phyloP scores from a whole-genome alignment of 2,329 filamentous ascomycete species.

The Calycina marina region DNA sequence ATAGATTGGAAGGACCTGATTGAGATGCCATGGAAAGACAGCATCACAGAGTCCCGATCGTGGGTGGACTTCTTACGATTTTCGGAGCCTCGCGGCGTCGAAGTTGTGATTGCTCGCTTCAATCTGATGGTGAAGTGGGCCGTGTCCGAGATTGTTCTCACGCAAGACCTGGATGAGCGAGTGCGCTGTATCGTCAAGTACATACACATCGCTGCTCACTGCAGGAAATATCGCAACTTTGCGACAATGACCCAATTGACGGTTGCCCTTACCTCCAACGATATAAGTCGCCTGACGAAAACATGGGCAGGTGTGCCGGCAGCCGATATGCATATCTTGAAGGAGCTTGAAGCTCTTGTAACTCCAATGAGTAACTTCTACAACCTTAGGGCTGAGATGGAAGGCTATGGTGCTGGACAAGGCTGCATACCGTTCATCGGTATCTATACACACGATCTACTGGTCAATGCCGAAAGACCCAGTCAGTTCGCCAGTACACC shows the following conservation, averaged over 20 bases:
- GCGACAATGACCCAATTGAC: conserved; percentile 72
- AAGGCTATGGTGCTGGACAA: conserved; percentile 43
- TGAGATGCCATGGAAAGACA: conserved; percentile 69
- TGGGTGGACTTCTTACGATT: conserved; percentile 73
- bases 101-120: conserved; percentile 74
- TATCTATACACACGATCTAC: conserved; percentile 69
- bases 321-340: conserved; percentile 49
- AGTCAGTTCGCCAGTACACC: conserved; percentile 57
- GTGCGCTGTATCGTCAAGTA: conserved; percentile 66
- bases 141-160: conserved; percentile 65
- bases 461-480: conserved; percentile 69
- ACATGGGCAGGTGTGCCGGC: conserved; percentile 61
- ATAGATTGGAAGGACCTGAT: conserved; percentile 82
- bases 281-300: conserved; percentile 49
- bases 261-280: conserved; percentile 60
- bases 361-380: conserved; percentile 68
- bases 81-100: conserved; percentile 58
- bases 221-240: conserved; percentile 64
- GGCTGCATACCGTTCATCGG: conserved; percentile 77
- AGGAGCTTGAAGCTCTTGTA: conserved; percentile 56
- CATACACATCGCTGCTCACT: conserved; percentile 68
- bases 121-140: conserved; percentile 84
- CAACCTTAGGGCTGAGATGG: conserved; percentile 67
- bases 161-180: conserved; percentile 54
- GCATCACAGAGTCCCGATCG: conserved; percentile 49